Evolutionary conservation across 768 basidiomycete genomes (phyloP).

Genomic region (Mycena rosella): DNA sequence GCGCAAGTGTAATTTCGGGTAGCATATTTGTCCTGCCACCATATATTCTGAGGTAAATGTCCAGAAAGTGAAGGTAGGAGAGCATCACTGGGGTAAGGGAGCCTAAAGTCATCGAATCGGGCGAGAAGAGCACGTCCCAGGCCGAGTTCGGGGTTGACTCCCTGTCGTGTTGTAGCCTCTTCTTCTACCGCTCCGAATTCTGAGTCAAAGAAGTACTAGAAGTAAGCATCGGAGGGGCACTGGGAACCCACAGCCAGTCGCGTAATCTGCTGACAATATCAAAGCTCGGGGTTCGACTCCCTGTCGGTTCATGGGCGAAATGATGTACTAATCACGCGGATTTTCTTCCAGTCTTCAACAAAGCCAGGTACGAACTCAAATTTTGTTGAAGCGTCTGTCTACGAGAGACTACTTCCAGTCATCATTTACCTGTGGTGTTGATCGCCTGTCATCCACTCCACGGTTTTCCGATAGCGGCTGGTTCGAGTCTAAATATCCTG

Average conservation of each 20-base stretch:
- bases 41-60: not conserved
- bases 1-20: not conserved
- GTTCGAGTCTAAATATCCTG: no score
- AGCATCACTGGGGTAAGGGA: not conserved
- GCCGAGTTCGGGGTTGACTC: slow-evolving; percentile 1
- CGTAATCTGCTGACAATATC: no score
- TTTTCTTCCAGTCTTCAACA: no score
- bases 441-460: no score
- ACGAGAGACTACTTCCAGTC: no score
- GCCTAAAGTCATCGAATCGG: not conserved
- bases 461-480: no score
- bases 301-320: not conserved
- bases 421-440: no score
- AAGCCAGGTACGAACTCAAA: no score
- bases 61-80: not conserved
- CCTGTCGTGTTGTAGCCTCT: not conserved
- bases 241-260: not conserved
- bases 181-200: no score
- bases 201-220: not conserved
- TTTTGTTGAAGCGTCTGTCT: no score
- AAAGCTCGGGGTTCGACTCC: slow-evolving; percentile 3
- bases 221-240: not conserved
- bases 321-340: no score
- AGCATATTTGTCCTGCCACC: not conserved
- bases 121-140: no score